Evolutionary conservation across 2,329 filamentous ascomycete species (phyloP), one percentile per base, ranked within the genome.

Genomic region (Chalaropsis thielavioides): DNA sequence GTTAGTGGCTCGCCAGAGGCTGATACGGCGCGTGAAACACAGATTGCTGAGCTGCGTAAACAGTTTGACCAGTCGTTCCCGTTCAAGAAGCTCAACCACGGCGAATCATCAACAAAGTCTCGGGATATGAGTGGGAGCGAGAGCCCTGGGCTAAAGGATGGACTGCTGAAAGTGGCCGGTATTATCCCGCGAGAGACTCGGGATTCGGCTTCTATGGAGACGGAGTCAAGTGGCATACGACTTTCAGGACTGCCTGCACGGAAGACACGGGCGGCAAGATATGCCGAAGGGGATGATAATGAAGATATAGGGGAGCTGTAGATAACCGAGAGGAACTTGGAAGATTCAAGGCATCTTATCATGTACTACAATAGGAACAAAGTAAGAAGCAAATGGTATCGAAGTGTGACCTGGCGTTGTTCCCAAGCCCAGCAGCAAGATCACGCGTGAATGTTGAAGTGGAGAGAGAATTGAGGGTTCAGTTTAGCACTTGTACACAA

Each of bases 1-100:
- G 15, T 44, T 13, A 41, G 46, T n/a, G 51, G 7, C 31, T 54
- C 24, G 22, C 22, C 35, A 1, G 38, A 58, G 51, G 78, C 80
- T n/a, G 79, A 83, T 8, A 81, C 79, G 62, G 80, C 81, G 64
- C 97, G 92, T 90, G 89, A 95, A 71, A 76, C 75, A 22, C 81
- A 84, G 65, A 87, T 87, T 2, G 75, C 77, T 31, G 79, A 79
- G 64, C 78, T 83, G 41, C 76, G 79, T 67, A 74, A 73, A 19
- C 73, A 75, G 65, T 87, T 83, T 67, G 80, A 82, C 65, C 76
- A 86, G 70, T 81, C 82, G 2, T 75, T 75, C 46, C 67, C 73
- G 41, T 71, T 72, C 43, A 75, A 74, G 43, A 67, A 67, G 46
- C 56, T 17, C 8, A 61, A 59, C 67, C 38, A 51, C 8, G 64